These are phyloP conservation scores for Bruguiera sexangula DNA, from an alignment of 345 rosid genomes.

Conservation along the genomic window DNA sequence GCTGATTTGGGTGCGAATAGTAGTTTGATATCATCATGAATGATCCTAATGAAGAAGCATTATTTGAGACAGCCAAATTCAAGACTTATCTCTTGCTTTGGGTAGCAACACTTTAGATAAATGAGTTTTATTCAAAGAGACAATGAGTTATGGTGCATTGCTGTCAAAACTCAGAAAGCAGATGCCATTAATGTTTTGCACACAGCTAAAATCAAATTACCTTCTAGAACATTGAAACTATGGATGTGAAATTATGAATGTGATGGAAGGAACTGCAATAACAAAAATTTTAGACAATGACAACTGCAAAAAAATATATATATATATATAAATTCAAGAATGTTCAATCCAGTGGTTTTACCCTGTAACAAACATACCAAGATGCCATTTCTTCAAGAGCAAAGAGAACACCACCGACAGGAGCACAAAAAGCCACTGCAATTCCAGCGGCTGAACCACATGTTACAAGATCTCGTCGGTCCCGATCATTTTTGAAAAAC, in stretches of 20 bases:
- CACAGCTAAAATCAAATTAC: background rate
- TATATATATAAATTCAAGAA: too few species aligned
- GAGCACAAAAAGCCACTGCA: slow-evolving; percentile 88
- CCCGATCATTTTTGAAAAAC: slow-evolving; percentile 78
- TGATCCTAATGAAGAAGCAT: too few species aligned
- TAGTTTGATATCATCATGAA: too few species aligned
- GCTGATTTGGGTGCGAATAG: background rate
- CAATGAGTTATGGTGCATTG: too few species aligned
- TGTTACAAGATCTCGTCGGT: slow-evolving; percentile 84
- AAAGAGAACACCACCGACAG: slow-evolving; percentile 87
- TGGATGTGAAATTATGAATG: too few species aligned
- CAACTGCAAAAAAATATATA: background rate
- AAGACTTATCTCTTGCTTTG: background rate
- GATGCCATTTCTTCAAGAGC: slow-evolving; percentile 96
- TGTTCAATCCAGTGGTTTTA: background rate
- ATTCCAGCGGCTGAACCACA: slow-evolving; percentile 98
- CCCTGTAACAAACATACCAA: slow-evolving; percentile 47
- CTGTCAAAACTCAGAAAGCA: background rate
- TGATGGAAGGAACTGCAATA: background rate
- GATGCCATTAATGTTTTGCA: background rate
- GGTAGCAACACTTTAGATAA: background rate
- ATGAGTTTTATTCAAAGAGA: too few species aligned
- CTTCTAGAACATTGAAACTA: background rate
- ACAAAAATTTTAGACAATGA: background rate
- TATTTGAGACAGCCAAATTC: too few species aligned